Evolutionary conservation across 164 flowering plant genomes (phyloP).

Genomic region (Kalanchoe fedtschenkoi): DNA sequence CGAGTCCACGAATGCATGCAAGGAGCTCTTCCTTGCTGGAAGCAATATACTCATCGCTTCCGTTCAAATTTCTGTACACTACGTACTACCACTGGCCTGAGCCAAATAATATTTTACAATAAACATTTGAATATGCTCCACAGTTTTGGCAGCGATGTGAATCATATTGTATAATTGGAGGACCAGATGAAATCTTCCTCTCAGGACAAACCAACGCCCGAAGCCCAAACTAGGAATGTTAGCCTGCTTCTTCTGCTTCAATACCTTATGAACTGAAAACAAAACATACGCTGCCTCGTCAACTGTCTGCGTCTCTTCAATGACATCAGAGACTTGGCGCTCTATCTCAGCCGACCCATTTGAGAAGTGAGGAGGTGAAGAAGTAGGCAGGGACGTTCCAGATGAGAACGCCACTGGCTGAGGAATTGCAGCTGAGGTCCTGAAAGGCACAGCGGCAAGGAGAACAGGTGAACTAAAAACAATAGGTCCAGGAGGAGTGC

Average conservation of each 20-base stretch:
- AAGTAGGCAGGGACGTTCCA: too few species aligned
- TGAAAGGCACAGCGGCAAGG: conserved; percentile 83
- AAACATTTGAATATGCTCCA: too few species aligned
- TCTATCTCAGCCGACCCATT: too few species aligned
- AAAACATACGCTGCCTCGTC: too few species aligned
- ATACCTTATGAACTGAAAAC: conserved; percentile 38
- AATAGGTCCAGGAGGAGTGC: conserved; percentile 91
- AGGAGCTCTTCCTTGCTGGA: conserved; percentile 74
- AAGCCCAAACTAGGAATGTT: too few species aligned
- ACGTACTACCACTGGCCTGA: too few species aligned
- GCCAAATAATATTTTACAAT: too few species aligned
- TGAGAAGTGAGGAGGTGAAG: too few species aligned
- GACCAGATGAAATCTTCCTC: conserved; percentile 55
- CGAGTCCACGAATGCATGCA: conserved; percentile 92
- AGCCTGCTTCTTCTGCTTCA: conserved; percentile 73
- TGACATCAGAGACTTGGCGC: too few species aligned
- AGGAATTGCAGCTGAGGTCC: conserved; percentile 79
- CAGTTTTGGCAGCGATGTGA: conserved; percentile 83
- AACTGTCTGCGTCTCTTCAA: too few species aligned
- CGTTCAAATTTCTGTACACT: conserved; percentile 63
- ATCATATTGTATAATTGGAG: conserved; percentile 74
- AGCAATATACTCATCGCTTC: conserved; percentile 78
- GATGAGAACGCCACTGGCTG: conserved; percentile 71
- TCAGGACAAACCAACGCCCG: conserved; percentile 87
- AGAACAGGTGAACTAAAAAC: conserved; percentile 73